Conservation (phyloP, 2,329 filamentous ascomycete species). For the Chrysosporium queenslandicum region DNA sequence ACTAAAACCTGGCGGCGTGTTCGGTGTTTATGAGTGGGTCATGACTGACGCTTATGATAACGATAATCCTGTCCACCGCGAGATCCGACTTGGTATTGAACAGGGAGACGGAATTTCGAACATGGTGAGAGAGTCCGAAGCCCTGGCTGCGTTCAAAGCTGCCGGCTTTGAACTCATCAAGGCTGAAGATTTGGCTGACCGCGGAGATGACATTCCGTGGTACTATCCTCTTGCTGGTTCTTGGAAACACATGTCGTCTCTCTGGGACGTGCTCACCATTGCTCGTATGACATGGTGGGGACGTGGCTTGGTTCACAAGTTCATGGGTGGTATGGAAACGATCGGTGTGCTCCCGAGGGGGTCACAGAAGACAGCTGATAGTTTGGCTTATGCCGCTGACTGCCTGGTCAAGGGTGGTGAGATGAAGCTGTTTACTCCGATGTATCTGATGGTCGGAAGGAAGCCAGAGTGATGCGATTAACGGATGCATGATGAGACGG, state of each 20-base stretch:
- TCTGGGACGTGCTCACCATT: constrained; percentile 72
- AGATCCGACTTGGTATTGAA: constrained; percentile 90
- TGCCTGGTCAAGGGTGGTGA: constrained; percentile 75
- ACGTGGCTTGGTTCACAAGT: constrained; percentile 61
- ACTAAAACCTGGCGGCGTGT: constrained; percentile 88
- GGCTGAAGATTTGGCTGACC: constrained; percentile 76
- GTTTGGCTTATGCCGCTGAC: constrained; percentile 70
- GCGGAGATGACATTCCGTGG: constrained; percentile 70
- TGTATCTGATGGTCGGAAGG: constrained; percentile 93
- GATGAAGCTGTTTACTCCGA: constrained; percentile 92
- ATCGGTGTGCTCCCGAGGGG: constrained; percentile 66
- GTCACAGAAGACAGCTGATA: constrained; percentile 91
- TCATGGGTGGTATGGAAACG: constrained; percentile 67
- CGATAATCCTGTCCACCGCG: constrained; percentile 71
- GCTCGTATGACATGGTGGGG: constrained; percentile 82
- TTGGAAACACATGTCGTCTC: constrained; percentile 68
- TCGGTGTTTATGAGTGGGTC: constrained; percentile 97
- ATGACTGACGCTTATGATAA: constrained; percentile 97
- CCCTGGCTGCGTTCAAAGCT: constrained; percentile 67
- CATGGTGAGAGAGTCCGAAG: constrained; percentile 83
- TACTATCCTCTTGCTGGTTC: constrained; percentile 87
- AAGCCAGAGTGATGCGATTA: constrained; percentile 52
- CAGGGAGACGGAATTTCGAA: constrained; percentile 94
- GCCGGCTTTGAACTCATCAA: constrained; percentile 77
- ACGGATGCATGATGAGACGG: background rate